These are phyloP conservation scores for Trichosporon ovoides DNA, from an alignment of 1,284 basidiomycete species.

Conservation along the genomic window DNA sequence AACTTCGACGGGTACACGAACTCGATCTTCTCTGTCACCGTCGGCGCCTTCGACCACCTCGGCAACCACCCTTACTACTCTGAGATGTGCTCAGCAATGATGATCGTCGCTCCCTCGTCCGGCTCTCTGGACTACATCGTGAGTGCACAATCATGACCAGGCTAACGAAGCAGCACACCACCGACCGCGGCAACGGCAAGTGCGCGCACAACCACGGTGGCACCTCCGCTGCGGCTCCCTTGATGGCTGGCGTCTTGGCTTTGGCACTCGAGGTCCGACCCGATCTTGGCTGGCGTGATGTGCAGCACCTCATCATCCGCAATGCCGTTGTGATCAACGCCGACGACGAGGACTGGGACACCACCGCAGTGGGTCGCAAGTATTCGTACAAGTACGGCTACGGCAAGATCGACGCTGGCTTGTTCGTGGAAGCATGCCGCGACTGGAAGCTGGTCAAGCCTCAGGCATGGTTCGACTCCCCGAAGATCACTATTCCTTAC, in stretches of 20 bases:
- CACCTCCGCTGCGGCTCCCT: slow-evolving; percentile 94
- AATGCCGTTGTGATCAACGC: slow-evolving; percentile 78
- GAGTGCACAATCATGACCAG: slow-evolving; percentile 34
- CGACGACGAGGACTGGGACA: slow-evolving; percentile 92
- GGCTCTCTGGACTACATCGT: slow-evolving; percentile 92
- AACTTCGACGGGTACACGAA: slow-evolving; percentile 99
- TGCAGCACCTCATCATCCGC: slow-evolving; percentile 83
- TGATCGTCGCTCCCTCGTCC: slow-evolving; percentile 93
- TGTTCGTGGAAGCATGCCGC: slow-evolving; percentile 74
- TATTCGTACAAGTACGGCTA: slow-evolving; percentile 99
- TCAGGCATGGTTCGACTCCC: slow-evolving; percentile 80
- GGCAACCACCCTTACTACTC: slow-evolving; percentile 96
- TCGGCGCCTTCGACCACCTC: slow-evolving; percentile 86
- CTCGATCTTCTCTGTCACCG: slow-evolving; percentile 92
- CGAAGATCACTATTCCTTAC: slow-evolving; percentile 59
- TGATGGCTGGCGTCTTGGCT: slow-evolving; percentile 86
- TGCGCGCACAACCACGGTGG: slow-evolving; percentile 87
- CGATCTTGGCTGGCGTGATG: slow-evolving; percentile 93
- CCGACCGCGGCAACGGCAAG: slow-evolving; percentile 63
- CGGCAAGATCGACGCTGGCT: slow-evolving; percentile 79
- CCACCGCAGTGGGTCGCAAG: slow-evolving; percentile 66
- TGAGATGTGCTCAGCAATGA: slow-evolving; percentile 92
- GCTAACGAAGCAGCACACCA: slow-evolving; percentile 69
- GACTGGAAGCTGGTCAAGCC: slow-evolving; percentile 86
- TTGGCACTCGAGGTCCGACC: slow-evolving; percentile 78